Evolutionary conservation across 129 eudicot species (phyloP).

Genomic region (Deinandra increscens): DNA sequence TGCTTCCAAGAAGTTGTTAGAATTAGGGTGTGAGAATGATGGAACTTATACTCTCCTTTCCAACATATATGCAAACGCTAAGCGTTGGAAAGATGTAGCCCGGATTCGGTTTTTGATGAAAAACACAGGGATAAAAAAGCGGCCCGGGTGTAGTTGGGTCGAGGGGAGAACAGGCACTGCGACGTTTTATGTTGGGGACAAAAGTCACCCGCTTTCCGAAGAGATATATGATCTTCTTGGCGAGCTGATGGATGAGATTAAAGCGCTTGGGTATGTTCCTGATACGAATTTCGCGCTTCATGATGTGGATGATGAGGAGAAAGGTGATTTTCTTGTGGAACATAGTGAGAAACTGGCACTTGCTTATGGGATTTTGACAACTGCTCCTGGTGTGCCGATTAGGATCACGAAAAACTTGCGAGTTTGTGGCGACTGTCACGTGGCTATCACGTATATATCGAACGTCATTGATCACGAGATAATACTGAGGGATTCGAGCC

Average conservation of each 20-base stretch:
- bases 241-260: constrained; percentile 55
- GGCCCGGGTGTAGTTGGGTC: constrained; percentile 94
- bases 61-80: constrained; percentile 78
- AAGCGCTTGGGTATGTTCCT: constrained; percentile 72
- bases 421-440: constrained; percentile 90
- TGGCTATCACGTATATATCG: constrained; percentile 58
- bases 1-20: constrained; percentile 57
- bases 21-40: constrained; percentile 61
- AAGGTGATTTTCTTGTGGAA: constrained; percentile 63
- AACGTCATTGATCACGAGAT: constrained; percentile 65
- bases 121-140: constrained; percentile 63
- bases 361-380: constrained; percentile 66
- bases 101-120: constrained; percentile 62
- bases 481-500: constrained; percentile 78
- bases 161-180: constrained; percentile 70
- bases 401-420: constrained; percentile 85
- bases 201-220: constrained; percentile 56
- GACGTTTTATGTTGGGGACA: constrained; percentile 72
- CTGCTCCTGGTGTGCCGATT: constrained; percentile 59
- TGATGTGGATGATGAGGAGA: constrained; percentile 92
- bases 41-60: constrained; percentile 86
- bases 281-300: constrained; percentile 83
- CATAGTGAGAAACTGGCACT: constrained; percentile 90
- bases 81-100: constrained; percentile 85
- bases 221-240: constrained; percentile 58